Conservation (phyloP, 1,139 yeast genomes). For the Blastobotrys proliferans region DNA sequence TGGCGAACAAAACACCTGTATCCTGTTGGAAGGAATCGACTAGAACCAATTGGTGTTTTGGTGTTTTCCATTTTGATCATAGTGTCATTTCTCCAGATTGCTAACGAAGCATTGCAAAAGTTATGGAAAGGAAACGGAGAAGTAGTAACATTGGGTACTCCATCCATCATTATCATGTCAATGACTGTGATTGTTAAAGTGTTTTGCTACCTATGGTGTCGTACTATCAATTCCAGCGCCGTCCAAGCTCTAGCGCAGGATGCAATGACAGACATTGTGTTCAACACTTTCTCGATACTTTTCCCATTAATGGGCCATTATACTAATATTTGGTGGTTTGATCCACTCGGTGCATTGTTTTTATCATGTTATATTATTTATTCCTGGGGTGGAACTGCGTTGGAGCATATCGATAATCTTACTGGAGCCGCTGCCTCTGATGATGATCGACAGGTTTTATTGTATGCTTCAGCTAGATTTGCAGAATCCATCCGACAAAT, state of each 20-base stretch:
- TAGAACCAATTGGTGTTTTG: slow-evolving; percentile 76
- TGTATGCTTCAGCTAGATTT: slow-evolving; percentile 65
- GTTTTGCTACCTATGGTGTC: slow-evolving; percentile 63
- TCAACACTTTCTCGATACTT: slow-evolving; percentile 62
- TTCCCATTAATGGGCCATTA: slow-evolving; percentile 62
- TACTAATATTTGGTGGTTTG: slow-evolving; percentile 62
- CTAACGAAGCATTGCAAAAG: slow-evolving; percentile 51
- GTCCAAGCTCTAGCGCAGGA: slow-evolving; percentile 80
- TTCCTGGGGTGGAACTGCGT: slow-evolving; percentile 59
- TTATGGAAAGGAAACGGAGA: slow-evolving; percentile 25
- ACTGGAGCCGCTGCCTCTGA: slow-evolving; percentile 70
- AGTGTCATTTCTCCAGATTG: slow-evolving; percentile 69
- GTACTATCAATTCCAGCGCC: slow-evolving; percentile 58
- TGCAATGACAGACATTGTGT: slow-evolving; percentile 72
- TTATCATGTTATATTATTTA: slow-evolving; percentile 59
- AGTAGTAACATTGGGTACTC: slow-evolving; percentile 48
- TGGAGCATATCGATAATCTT: slow-evolving; percentile 68
- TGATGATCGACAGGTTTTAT: slow-evolving; percentile 59
- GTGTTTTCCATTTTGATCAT: slow-evolving; percentile 70
- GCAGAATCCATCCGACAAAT: slow-evolving; percentile 63
- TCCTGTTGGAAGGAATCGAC: slow-evolving; percentile 68
- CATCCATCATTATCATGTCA: slow-evolving; percentile 59
- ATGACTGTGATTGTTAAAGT: slow-evolving; percentile 58
- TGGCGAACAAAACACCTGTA: slow-evolving; percentile 44
- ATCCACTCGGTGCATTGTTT: slow-evolving; percentile 66